Evolutionary conservation across 257 asterid species (phyloP), one percentile per base, ranked within the genome.

Genomic region (Orobanche coerulescens): DNA sequence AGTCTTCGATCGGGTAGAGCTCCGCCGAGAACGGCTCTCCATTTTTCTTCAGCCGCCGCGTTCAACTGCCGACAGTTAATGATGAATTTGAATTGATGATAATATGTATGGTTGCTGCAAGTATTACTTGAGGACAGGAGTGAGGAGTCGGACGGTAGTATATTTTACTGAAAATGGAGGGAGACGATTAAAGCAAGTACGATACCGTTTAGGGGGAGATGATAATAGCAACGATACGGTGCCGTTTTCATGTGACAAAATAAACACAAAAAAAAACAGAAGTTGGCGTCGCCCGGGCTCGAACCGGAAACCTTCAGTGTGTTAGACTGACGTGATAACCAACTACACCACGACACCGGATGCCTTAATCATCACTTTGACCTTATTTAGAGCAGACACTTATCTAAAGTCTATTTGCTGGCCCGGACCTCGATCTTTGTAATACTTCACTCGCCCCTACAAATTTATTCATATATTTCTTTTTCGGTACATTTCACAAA

Each of bases 261-360:
- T n/a, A n/a, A n/a, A n/a, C n/a, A n/a, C n/a, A n/a, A n/a, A n/a
- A n/a, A n/a, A n/a, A n/a, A n/a, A n/a, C n/a, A n/a, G n/a, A n/a
- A n/a, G n/a, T n/a, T 79, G 91, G 88, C 86, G 65, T 83, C 84
- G 84, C 86, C 88, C 84, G 88, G 83, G 19, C 34, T 82, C 81
- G 83, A 83, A 81, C 84, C 87, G 90, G 96, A 82, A 94, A 88
- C 96, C 96, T 88, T 85, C 96, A 84, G 96, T 85, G 95, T 87
- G 94, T 87, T 87, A 84, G 95, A 90, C 94, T 85, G 96, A 90
- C 95, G 91, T 85, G 94, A 85, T 90, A 90, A 87, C 97, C 97
- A 87, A 84, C 97, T 90, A 90, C 96, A 90, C 96, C 97, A 90
- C 90, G 93, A 90, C 63, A 85, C 91, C 94, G n/a, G n/a, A n/a